phyloP scores from a whole-genome alignment of 768 basidiomycete species.

The Neoboletus magnificus region DNA sequence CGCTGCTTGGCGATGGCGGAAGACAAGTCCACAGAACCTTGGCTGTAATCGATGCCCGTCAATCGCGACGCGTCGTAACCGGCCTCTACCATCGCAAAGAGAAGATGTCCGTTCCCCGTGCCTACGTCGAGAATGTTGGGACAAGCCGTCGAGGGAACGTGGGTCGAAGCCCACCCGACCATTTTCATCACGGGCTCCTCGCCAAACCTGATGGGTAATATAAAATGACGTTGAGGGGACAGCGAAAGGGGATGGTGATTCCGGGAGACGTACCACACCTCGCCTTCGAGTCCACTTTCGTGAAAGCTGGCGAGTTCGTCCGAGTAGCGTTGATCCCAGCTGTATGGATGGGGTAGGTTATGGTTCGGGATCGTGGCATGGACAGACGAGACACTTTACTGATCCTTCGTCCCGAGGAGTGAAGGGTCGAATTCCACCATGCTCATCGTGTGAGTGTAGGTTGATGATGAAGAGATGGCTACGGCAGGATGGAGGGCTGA shows the following conservation, averaged over 20 bases:
- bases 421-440: constrained; percentile 59
- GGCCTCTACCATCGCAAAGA: constrained; percentile 66
- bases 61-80: constrained; percentile 55
- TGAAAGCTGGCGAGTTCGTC: constrained; percentile 68
- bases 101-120: constrained; percentile 73
- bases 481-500: not conserved
- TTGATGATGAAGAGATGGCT: not conserved
- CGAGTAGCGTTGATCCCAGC: constrained; percentile 78
- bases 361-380: not conserved
- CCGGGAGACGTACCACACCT: constrained; percentile 60
- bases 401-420: constrained; percentile 72
- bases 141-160: constrained; percentile 46
- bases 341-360: constrained; percentile 25
- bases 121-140: constrained; percentile 74
- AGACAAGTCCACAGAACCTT: constrained; percentile 65
- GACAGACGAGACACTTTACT: constrained; percentile 48
- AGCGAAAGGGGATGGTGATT: not conserved
- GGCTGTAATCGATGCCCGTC: constrained; percentile 74
- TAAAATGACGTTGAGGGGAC: not conserved
- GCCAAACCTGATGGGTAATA: constrained; percentile 75
- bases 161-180: constrained; percentile 64
- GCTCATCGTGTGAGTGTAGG: constrained; percentile 24
- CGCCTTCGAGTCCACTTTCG: constrained; percentile 81
- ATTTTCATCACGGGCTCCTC: constrained; percentile 72
- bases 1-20: constrained; percentile 50